Conservation (phyloP, 345 rosid species). For the Iberis pinnata region DNA sequence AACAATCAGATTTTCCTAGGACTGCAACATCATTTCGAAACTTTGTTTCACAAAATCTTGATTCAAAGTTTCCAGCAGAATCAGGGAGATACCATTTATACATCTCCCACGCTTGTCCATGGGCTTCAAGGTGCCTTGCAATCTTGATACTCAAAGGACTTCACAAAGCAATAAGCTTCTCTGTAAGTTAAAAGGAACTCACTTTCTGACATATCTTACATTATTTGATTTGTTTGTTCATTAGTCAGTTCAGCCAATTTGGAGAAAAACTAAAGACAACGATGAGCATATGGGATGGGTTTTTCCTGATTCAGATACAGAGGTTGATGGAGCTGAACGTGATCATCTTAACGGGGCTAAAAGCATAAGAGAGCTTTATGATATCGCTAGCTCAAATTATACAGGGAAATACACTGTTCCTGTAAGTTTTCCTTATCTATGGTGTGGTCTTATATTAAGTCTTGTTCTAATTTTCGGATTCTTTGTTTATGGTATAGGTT, state of each 20-base stretch:
- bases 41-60: constrained; percentile 49
- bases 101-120: constrained; percentile 89
- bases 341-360: constrained; percentile 69
- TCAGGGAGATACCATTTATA: constrained; percentile 92
- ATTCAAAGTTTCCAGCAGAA: constrained; percentile 67
- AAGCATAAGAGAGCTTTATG: constrained; percentile 69
- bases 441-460: not conserved
- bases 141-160: constrained; percentile 84
- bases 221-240: not conserved
- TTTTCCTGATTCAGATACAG: constrained; percentile 49
- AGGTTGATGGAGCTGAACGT: constrained; percentile 73
- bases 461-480: not conserved
- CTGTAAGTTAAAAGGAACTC: constrained; percentile 39
- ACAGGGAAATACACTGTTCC: constrained; percentile 81
- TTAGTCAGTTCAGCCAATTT: constrained; percentile 74
- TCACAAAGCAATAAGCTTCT: constrained; percentile 61
- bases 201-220: not conserved
- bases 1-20: constrained; percentile 38
- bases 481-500: constrained; percentile 19
- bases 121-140: constrained; percentile 88
- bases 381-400: constrained; percentile 71
- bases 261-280: constrained; percentile 77
- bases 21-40: constrained; percentile 80
- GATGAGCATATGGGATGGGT: constrained; percentile 96
- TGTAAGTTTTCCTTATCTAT: constrained; percentile 42